Evolutionary conservation across 1,284 basidiomycete genomes (phyloP), one percentile per base, ranked within the genome.

Genomic region (Cystobasidiaceae sp.): DNA sequence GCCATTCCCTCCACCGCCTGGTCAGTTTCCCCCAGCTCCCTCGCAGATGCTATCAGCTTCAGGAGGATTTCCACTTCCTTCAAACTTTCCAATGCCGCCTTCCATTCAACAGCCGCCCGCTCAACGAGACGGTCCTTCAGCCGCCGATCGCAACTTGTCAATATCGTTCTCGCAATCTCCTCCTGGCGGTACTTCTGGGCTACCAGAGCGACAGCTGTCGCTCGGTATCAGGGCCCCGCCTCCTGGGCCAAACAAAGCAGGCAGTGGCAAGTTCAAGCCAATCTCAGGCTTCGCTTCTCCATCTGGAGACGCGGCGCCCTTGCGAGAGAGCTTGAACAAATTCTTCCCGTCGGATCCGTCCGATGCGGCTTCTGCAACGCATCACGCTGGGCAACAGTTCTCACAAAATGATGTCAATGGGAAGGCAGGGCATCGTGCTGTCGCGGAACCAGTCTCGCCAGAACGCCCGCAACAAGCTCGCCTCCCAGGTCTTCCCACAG

Each of bases 221-320:
- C 21, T 44, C n/a, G 60, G 60, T 33, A 62, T 62, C 34, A 48
- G 60, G 13, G 60, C 60, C 21, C 60, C 60, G 23, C 60, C 50
- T 33, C 61, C 61, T 30, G 61, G 61, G 28, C 61, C 61, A 7
- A 64, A 56, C 19, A 45, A 32, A 30, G 51, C 43, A n/a, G 51
- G 46, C 17, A 52, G 41, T 13, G 51, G 48, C 17, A 50, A 51
- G 19, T 56, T 64, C 61, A 64, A 44, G 23, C 52, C 51, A 3
- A 45, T 64, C 11, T 51, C 61, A 17, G 50, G 60, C 15, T 62
- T 62, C 23, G 60, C 54, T 9, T 37, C 60, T 9, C 30, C 54
- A 1, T 21, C 25, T 11, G 43, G 43, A 6, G 34, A 25, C 4
- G 48, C 56, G 27, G 39, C 56, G n/a, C 54, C 54, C 6, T 25